Evolutionary conservation across 2,329 filamentous ascomycete species (phyloP).

Genomic region (Ophidiomyces ophidiicola): DNA sequence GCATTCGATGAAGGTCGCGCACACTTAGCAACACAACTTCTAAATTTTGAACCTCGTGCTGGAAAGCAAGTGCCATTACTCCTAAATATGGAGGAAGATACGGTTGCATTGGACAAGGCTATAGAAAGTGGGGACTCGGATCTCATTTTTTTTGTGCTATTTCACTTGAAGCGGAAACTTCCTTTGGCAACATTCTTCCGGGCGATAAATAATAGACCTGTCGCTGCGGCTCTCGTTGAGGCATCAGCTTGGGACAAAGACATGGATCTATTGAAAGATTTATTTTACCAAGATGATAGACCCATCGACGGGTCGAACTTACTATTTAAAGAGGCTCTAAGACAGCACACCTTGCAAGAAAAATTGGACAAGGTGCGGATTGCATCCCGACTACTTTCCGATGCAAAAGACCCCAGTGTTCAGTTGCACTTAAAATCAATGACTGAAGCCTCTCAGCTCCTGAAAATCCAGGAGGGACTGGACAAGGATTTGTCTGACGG

Average conservation of each 20-base stretch:
- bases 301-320: conserved; percentile 78
- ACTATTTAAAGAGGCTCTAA: conserved; percentile 70
- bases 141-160: conserved; percentile 74
- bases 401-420: conserved; percentile 61
- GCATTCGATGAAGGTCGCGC: conserved; percentile 88
- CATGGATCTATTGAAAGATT: conserved; percentile 71
- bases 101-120: conserved; percentile 88
- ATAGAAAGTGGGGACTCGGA: conserved; percentile 93
- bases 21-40: conserved; percentile 74
- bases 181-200: conserved; percentile 87
- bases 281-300: conserved; percentile 95
- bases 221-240: conserved; percentile 82
- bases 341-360: conserved; percentile 55
- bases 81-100: conserved; percentile 89
- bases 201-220: conserved; percentile 70
- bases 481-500: conserved; percentile 67
- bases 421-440: conserved; percentile 59
- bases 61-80: conserved; percentile 93
- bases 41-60: conserved; percentile 87
- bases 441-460: conserved; percentile 64
- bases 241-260: conserved; percentile 70
- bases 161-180: conserved; percentile 80
- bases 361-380: conserved; percentile 79
- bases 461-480: conserved; percentile 76
- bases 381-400: conserved; percentile 67